Percentiles rank a stretch among this genome's conserved stretches.
These are phyloP conservation scores for Carallia pectinifolia DNA, from an alignment of 345 rosid species.

Conservation along the genomic window DNA sequence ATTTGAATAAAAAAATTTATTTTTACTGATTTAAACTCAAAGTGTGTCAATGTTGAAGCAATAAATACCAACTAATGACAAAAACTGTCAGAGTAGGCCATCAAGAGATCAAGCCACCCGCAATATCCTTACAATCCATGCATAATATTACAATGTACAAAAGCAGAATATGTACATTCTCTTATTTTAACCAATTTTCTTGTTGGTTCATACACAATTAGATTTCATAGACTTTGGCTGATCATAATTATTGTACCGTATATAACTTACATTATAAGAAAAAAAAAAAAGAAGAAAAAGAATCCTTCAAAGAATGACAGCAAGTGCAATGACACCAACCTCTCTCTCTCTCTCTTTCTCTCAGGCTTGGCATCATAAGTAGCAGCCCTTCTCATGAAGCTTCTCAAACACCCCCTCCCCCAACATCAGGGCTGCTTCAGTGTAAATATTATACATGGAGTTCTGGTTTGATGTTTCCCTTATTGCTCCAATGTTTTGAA, in stretches of 20 bases:
- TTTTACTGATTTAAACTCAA: no score
- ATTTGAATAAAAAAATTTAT: no score
- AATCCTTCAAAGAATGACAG: slow-evolving; percentile 10
- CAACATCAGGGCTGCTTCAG: not conserved
- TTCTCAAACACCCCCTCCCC: slow-evolving; percentile 4
- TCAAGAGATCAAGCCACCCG: no score
- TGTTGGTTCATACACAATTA: slow-evolving; percentile 3
- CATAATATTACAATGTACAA: not conserved
- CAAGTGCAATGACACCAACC: slow-evolving; percentile 26
- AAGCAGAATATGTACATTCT: not conserved
- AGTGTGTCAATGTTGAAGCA: no score
- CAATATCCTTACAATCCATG: not conserved
- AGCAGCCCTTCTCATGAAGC: not conserved
- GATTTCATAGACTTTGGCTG: slow-evolving; percentile 7
- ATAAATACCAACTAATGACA: no score
- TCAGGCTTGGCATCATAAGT: not conserved
- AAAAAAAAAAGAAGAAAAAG: slow-evolving; percentile 10
- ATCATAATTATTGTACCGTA: not conserved
- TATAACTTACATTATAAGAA: slow-evolving; percentile 22
- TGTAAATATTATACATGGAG: not conserved
- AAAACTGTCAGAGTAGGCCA: no score
- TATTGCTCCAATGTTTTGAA: not conserved
- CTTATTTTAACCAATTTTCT: slow-evolving; percentile 12
- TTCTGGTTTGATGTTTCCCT: not conserved
- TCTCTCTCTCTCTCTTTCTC: not conserved